These are phyloP conservation scores for Neofusicoccum sp. DNA, from an alignment of 2,329 filamentous ascomycete species.

Conservation along the genomic window DNA sequence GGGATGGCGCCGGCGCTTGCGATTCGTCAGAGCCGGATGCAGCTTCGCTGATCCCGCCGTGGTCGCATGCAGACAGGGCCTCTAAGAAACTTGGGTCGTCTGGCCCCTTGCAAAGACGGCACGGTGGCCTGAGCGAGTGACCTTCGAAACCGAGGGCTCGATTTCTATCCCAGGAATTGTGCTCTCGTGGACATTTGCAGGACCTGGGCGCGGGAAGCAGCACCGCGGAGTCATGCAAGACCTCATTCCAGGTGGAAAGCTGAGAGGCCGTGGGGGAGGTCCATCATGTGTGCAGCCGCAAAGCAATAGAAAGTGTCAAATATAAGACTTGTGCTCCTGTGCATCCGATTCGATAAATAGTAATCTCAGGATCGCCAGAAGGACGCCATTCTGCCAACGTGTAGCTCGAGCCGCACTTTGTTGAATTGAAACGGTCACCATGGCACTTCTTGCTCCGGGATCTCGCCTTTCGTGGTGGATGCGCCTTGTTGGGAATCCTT, in stretches of 20 bases:
- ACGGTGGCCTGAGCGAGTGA: constrained; percentile 7
- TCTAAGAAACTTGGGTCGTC: neutral
- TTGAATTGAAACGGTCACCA: neutral
- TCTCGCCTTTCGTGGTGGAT: neutral
- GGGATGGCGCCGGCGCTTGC: neutral
- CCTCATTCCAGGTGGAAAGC: neutral
- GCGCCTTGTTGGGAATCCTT: neutral
- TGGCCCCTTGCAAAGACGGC: neutral
- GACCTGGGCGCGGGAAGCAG: neutral
- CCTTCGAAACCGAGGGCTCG: neutral
- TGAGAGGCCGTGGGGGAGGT: neutral
- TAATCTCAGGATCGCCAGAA: no score
- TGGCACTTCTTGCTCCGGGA: neutral
- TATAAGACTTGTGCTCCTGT: neutral
- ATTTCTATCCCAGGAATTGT: neutral
- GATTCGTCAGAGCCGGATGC: constrained; percentile 1
- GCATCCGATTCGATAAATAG: neutral
- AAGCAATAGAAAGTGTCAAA: neutral
- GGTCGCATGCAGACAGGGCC: neutral
- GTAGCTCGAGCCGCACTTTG: no score
- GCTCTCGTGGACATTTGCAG: constrained; percentile 6
- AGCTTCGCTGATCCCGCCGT: neutral
- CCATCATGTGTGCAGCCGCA: neutral
- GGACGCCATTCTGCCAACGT: no score
- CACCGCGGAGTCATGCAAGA: neutral